Evolutionary conservation across 2,329 filamentous ascomycete species (phyloP).

Genomic region (Chaetomium sp.): DNA sequence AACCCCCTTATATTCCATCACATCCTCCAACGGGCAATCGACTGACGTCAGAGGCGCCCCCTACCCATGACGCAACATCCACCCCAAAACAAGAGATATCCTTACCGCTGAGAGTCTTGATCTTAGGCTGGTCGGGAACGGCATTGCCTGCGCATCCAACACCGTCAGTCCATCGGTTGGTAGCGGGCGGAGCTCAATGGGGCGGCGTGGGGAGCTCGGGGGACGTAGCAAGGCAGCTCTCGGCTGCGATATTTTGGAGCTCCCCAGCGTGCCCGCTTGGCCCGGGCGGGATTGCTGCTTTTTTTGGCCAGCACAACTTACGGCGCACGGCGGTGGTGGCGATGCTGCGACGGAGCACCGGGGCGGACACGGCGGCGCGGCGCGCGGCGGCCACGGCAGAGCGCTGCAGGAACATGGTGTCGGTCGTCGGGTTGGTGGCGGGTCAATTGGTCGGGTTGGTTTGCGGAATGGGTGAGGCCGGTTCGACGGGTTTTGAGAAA

Average conservation of each 20-base stretch:
- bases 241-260: slow-evolving; percentile 29
- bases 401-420: slow-evolving; percentile 64
- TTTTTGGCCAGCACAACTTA: slow-evolving; percentile 45
- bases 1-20: not conserved
- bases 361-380: slow-evolving; percentile 54
- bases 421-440: slow-evolving; percentile 18
- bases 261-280: not conserved
- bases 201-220: slow-evolving; percentile 1
- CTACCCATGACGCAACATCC: slow-evolving; percentile 24
- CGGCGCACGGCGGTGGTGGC: slow-evolving; percentile 62
- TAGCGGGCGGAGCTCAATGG: slow-evolving; percentile 18
- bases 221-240: not conserved
- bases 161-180: slow-evolving; percentile 25
- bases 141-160: slow-evolving; percentile 41
- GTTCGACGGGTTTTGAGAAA: slow-evolving; percentile 26
- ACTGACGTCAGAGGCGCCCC: slow-evolving; percentile 28
- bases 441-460: slow-evolving; percentile 22
- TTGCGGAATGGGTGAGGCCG: slow-evolving; percentile 20
- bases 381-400: slow-evolving; percentile 62
- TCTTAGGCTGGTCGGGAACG: slow-evolving; percentile 39
- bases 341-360: slow-evolving; percentile 61
- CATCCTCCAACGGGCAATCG: slow-evolving; percentile 2
- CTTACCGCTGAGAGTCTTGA: slow-evolving; percentile 51
- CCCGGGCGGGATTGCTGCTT: slow-evolving; percentile 24
- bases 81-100: slow-evolving; percentile 28